Evolutionary conservation across 2,329 filamentous ascomycete species (phyloP), one percentile per base, ranked within the genome.

Genomic region (Colletotrichum costaricense): DNA sequence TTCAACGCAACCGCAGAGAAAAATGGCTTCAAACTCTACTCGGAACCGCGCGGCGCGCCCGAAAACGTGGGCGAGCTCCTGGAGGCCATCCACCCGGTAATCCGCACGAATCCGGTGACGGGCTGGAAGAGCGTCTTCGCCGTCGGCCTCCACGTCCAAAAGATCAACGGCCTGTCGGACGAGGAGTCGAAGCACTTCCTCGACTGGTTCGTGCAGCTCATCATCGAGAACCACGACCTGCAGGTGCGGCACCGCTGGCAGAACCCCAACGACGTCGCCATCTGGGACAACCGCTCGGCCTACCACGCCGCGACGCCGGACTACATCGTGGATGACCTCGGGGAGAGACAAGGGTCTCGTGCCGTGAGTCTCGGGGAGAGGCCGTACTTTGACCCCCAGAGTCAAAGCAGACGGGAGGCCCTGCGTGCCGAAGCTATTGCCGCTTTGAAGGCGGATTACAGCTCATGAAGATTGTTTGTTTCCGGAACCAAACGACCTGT

Each of bases 251-350:
- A 81, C 69, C 79, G 79, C 69, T 88, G 86, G 86, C 75, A 82
- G 72, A 80, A 83, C 57, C 78, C 79, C 8, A 85, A 87, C 62
- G 89, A 90, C 38, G 65, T 81, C 77, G 88, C 88, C 1, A 89
- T 90, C 74, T 90, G 89, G 88, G 88, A 91, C 74, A 90, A 90
- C 75, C 82, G 88, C 8, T 86, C 84, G n/a, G 86, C 86, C 1
- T 90, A 87, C 76, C 88, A 91, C 75, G 84, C 86, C 2, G 88
- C 88, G 0, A 90, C 87, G 0, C 84, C 84, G 14, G 88, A 90
- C 75, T 88, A 88, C 75, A 82, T 84, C 57, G 79, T 83, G 4
- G 80, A 83, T 4, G 83, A 80, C 1, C 77, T 84, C 8, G 88
- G 88, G 0, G 83, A 88, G 74, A 79, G 88, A 4, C 83, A 82